phyloP scores from a whole-genome alignment of 2,329 filamentous ascomycete species.

The Penicillium sp. region DNA sequence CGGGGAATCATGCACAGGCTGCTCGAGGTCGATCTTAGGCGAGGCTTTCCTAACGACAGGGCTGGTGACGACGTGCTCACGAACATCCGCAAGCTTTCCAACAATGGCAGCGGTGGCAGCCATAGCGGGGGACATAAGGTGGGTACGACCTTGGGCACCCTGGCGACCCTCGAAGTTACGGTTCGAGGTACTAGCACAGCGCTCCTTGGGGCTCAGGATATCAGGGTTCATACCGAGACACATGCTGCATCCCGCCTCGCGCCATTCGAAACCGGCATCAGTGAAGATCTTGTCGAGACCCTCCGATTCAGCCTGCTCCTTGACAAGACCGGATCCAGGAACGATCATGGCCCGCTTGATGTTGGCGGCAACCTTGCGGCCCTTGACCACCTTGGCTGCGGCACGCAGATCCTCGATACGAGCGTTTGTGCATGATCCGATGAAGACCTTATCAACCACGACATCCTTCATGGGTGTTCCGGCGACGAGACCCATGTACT shows the following conservation, averaged over 20 bases:
- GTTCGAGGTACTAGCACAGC: constrained; percentile 93
- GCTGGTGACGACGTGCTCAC: constrained; percentile 62
- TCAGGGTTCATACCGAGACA: constrained; percentile 99
- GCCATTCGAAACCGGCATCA: constrained; percentile 94
- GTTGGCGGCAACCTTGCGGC: constrained; percentile 79
- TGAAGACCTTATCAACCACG: constrained; percentile 90
- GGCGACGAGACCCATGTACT: constrained; percentile 91
- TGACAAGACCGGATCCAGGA: constrained; percentile 90
- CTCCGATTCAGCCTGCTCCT: constrained; percentile 84
- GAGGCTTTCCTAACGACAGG: constrained; percentile 50
- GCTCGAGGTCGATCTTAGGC: constrained; percentile 57
- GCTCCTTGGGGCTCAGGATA: constrained; percentile 85
- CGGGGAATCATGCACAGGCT: constrained; percentile 56
- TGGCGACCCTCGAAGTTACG: constrained; percentile 97
- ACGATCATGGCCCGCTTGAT: constrained; percentile 95
- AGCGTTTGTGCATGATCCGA: constrained; percentile 96
- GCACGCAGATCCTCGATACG: constrained; percentile 92
- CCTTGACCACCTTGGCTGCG: constrained; percentile 80
- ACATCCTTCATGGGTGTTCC: constrained; percentile 93
- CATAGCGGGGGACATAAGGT: constrained; percentile 96
- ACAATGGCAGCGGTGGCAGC: constrained; percentile 85
- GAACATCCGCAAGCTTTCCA: constrained; percentile 87
- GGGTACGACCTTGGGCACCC: constrained; percentile 84
- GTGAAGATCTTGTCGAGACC: constrained; percentile 89
- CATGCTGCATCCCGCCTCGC: constrained; percentile 98